phyloP scores from a whole-genome alignment of 2,329 filamentous ascomycete species.

The Periconia sp. region DNA sequence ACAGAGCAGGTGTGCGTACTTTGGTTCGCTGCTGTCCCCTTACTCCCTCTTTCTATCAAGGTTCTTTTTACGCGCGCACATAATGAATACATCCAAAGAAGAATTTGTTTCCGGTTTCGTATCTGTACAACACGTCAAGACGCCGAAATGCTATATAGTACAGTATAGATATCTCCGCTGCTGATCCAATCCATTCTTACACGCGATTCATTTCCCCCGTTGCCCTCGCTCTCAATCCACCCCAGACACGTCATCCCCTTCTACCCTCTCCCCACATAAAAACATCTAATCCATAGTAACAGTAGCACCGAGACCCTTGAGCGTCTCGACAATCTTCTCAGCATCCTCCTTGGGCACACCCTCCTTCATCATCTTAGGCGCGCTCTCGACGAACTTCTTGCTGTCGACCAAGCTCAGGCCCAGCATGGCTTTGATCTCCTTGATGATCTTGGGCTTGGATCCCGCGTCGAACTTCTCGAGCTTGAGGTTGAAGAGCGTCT shows the following conservation, averaged over 20 bases:
- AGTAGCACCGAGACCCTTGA: conserved; percentile 91
- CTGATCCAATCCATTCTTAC: conserved; percentile 4
- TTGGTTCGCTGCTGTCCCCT: too few relatives aligned
- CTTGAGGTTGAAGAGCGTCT: conserved; percentile 97
- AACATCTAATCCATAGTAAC: conserved; percentile 86
- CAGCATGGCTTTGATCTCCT: conserved; percentile 97
- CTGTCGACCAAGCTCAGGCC: conserved; percentile 96
- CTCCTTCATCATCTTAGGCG: conserved; percentile 98
- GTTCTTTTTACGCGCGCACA: conserved; percentile 17
- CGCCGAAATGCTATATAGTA: conserved; percentile 37
- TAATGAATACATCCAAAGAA: conserved; percentile 35
- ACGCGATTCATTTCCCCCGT: neutral
- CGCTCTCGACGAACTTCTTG: conserved; percentile 99
- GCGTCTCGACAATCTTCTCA: conserved; percentile 93
- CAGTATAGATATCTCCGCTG: conserved; percentile 16
- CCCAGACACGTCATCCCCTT: neutral
- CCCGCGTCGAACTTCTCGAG: conserved; percentile 84
- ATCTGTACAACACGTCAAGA: conserved; percentile 40
- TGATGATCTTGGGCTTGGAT: conserved; percentile 98
- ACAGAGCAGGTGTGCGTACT: too few relatives aligned
- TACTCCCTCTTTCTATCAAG: neutral
- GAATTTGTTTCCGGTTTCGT: conserved; percentile 12
- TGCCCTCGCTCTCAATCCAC: neutral
- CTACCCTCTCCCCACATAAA: too few relatives aligned
- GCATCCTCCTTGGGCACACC: conserved; percentile 98